Conservation (phyloP, 2,329 filamentous ascomycete species). For the Macrophomina pseudophaseolina region DNA sequence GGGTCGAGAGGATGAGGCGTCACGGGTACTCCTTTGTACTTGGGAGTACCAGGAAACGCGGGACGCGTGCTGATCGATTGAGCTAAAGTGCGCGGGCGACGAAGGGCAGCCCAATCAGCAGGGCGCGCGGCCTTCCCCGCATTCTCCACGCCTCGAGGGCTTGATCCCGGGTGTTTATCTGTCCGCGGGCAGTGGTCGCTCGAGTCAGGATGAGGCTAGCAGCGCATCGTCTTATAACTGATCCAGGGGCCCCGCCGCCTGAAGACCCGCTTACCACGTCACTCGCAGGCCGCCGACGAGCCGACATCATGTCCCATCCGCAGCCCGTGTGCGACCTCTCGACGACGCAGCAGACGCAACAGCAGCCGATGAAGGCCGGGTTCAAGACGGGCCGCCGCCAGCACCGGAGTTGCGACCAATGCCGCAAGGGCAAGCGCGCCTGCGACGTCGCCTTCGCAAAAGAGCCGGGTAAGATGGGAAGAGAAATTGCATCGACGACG, state of each 20-base stretch:
- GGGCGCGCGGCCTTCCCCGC: conserved; percentile 2
- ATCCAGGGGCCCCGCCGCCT: conserved; percentile 21
- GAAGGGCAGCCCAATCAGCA: conserved; percentile 4
- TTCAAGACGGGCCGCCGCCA: conserved; percentile 47
- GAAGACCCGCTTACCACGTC: conserved; percentile 22
- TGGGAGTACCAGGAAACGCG: not conserved
- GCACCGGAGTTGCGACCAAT: conserved; percentile 54
- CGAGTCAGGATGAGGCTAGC: conserved; percentile 20
- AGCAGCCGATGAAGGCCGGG: conserved; percentile 14
- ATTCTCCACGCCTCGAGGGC: conserved; percentile 3
- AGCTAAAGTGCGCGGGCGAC: not conserved
- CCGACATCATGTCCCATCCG: conserved; percentile 21
- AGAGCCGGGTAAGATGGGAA: conserved; percentile 30
- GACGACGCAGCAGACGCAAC: not conserved
- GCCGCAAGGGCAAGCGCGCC: conserved; percentile 52
- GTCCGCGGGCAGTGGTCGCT: not conserved
- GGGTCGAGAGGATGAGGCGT: not conserved
- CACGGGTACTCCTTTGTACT: not conserved
- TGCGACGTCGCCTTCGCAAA: conserved; percentile 50
- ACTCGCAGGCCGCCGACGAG: conserved; percentile 8
- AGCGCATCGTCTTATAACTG: conserved; percentile 22
- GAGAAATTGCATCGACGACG: not conserved
- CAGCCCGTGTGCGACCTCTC: conserved; percentile 16
- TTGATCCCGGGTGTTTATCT: conserved; percentile 8
- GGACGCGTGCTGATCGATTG: conserved; percentile 8